Evolutionary conservation across 139 green algal genomes (phyloP), one percentile per base, ranked within the genome.

Genomic region (Chlorella ohadii): DNA sequence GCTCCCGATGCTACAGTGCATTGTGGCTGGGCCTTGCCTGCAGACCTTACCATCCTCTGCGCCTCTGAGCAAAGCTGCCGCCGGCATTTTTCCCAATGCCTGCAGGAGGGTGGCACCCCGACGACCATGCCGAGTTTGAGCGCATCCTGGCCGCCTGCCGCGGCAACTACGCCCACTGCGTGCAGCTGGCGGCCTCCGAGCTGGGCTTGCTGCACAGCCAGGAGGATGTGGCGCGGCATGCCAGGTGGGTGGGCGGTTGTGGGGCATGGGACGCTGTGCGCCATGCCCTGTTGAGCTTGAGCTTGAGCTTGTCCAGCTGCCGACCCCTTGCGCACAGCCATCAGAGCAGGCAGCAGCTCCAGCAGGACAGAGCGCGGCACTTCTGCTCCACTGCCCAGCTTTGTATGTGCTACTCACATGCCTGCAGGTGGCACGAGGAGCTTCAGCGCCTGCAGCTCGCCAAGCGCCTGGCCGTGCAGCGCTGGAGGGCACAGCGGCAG

Each of bases 71-170:
- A n/a, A n/a, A n/a, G n/a, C 63, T 20, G 63, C 63, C 20, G 28
- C 28, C n/a, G 6, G 4, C 64, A 13, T 39, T 9, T 51, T 38
- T 16, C 9, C 20, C 22, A 3, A 0, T 19, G 6, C 17, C 6
- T 47, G n/a, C 72, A 81, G 85, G 85, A 31, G 86, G 82, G 0
- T 89, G 86, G 86, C 77, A 89, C 51, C 61, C 82, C 17, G 86
- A 89, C 17, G 86, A 87, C 63, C 82, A 89, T 27, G 66, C 59
- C 9, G 82, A 87, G 68, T 89, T 87, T 83, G 70, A 83, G 68
- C 70, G 70, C 20, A 83, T 87, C 31, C 70, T 87, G 76, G 77
- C 67, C 7, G 63, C 47, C 44, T 89, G 86, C 76, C 44, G 75
- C 15, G 82, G 82, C 20, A 77, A 82, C 71, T 87, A 88, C 31